Conservation (phyloP, 106 monocot genomes). For the Agapanthus africanus region DNA sequence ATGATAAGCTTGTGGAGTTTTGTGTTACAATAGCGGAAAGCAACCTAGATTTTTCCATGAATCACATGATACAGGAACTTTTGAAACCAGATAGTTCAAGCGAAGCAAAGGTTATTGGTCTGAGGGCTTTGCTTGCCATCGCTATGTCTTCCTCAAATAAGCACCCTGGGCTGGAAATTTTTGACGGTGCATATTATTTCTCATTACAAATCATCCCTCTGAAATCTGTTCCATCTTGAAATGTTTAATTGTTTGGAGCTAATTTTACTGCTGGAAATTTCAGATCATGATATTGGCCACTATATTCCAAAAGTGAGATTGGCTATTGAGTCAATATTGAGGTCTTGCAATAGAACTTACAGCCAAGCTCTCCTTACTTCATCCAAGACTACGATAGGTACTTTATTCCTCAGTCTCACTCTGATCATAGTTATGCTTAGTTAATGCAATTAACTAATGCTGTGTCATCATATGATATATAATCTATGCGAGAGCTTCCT, state of each 20-base stretch:
- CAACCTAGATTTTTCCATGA: conserved; percentile 93
- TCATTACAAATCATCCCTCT: not conserved
- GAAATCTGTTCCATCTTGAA: not conserved
- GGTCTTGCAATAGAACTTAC: conserved; percentile 79
- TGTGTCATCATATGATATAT: not conserved
- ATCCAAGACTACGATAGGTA: conserved; percentile 81
- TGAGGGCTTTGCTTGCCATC: conserved; percentile 84
- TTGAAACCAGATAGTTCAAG: conserved; percentile 74
- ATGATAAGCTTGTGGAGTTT: conserved; percentile 98
- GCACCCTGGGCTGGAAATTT: conserved; percentile 53
- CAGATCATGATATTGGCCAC: conserved; percentile 69
- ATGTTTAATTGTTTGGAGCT: conserved; percentile 1
- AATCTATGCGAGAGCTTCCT: not conserved
- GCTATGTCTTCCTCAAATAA: conserved; percentile 78
- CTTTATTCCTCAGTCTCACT: not conserved
- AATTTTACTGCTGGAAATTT: conserved; percentile 13
- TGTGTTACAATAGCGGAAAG: conserved; percentile 92
- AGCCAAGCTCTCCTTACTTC: conserved; percentile 89
- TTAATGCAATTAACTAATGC: not conserved
- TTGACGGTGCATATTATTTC: conserved; percentile 40
- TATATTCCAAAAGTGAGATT: conserved; percentile 83
- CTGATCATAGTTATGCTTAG: not conserved
- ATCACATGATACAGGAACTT: conserved; percentile 85
- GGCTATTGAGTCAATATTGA: conserved; percentile 86
- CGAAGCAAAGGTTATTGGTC: conserved; percentile 97